Evolutionary conservation across 2,329 filamentous ascomycete genomes (phyloP).

Genomic region (Trichoderma sp.): DNA sequence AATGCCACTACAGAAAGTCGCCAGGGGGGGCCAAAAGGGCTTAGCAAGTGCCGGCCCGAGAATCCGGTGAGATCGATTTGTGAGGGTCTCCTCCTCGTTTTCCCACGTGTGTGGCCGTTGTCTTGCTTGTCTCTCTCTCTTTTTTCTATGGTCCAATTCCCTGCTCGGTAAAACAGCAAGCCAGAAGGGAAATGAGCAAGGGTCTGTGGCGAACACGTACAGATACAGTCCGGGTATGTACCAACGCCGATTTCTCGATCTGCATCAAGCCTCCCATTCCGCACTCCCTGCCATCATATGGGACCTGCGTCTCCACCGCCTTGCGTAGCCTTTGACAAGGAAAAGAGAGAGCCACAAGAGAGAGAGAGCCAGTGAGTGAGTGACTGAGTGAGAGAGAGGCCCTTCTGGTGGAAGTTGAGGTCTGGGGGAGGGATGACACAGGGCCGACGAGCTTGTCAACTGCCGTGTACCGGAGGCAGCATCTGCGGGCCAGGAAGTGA

Average conservation of each 20-base stretch:
- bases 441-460: constrained; percentile 26
- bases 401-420: not conserved
- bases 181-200: not conserved
- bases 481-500: constrained; percentile 7
- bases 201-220: constrained; percentile 13
- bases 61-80: constrained; percentile 20
- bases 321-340: constrained; percentile 18
- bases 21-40: not conserved
- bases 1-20: not conserved
- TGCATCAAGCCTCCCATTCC: constrained; percentile 26
- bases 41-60: constrained; percentile 14
- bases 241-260: constrained; percentile 10
- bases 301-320: constrained; percentile 7
- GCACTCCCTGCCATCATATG: constrained; percentile 11
- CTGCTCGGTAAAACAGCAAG: not conserved
- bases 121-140: not conserved
- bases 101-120: constrained; percentile 11
- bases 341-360: not conserved
- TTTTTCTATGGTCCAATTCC: too few relatives aligned
- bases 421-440: constrained; percentile 21
- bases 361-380: too few relatives aligned
- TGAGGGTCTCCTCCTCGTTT: constrained; percentile 2
- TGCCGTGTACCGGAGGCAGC: constrained; percentile 26
- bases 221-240: not conserved
- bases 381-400: too few relatives aligned